Conservation (phyloP, 2,329 filamentous ascomycete species). For the Trichoderma afroharzianum region DNA sequence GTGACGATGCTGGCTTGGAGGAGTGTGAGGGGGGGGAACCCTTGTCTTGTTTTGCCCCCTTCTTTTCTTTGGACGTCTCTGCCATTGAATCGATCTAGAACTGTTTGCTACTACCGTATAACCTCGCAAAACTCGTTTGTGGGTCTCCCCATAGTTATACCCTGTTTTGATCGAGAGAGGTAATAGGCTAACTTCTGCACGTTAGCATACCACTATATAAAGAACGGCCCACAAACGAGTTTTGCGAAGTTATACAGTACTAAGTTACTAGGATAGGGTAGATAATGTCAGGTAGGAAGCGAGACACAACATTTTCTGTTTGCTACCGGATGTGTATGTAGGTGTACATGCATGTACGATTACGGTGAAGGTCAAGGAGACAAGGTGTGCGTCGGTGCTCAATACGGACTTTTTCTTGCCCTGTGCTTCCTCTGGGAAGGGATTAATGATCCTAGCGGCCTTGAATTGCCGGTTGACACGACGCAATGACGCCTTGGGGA, state of each 20-base stretch:
- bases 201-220: too few relatives aligned
- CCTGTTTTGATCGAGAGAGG: too few relatives aligned
- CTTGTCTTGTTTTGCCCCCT: neutral
- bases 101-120: neutral
- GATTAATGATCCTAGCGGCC: neutral
- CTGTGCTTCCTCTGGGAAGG: neutral
- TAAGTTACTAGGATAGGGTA: neutral
- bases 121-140: too few relatives aligned
- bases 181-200: too few relatives aligned
- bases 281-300: neutral
- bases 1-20: neutral
- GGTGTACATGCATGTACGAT: neutral
- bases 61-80: neutral
- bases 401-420: neutral
- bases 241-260: too few relatives aligned
- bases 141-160: too few relatives aligned
- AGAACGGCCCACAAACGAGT: too few relatives aligned
- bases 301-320: neutral
- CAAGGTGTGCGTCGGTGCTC: neutral
- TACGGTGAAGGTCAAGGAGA: neutral
- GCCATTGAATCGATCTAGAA: neutral
- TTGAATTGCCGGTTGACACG: neutral
- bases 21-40: neutral
- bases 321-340: neutral
- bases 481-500: neutral